Evolutionary conservation across 805 yeast genomes (phyloP), one percentile per base, ranked within the genome.

Genomic region (Ogataea trehalophila): DNA sequence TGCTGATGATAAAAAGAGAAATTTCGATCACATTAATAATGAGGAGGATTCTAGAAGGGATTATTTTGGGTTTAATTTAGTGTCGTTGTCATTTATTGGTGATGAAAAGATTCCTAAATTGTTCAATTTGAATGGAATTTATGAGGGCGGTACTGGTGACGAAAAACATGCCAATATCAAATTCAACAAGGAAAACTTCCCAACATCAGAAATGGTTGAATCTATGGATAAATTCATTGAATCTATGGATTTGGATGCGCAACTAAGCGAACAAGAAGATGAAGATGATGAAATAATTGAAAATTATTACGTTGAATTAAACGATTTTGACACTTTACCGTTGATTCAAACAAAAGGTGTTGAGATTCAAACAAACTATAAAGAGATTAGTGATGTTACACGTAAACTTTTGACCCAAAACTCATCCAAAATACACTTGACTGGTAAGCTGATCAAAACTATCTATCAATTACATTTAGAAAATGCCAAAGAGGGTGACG

Each of bases 31-130:
- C 6, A 42, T 54, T 13, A 47, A 48, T 5, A 66, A 58, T 16
- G 44, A 46, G 2, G 44, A 46, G 2, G 34, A 39, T 6, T 54
- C 48, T 6, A 63, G 57, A 15, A 42, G 45, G 3, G 47, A 47
- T 14, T 48, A 60, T 17, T 69, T 76, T 49, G 72, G 74, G 0
- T 72, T 87, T 45, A 65, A 76, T 1, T 60, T 82, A 52, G 73
- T 74, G 13, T 68, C 82, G 41, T 60, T 89, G 13, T 94, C 96
- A 1, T 87, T 77, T 62, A 75, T 76, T 39, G 95, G 87, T 53
- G 96, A 90, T 61, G 85, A 81, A 52, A 77, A 79, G 54, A 70
- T 80, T 15, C 79, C 90, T 3, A 53, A 51, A 22, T 77, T 85
- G 54, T 69, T 73, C 6, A 59, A 61, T 36, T 52, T 79, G 23